phyloP scores from a whole-genome alignment of 495 filamentous ascomycete species.

The Mytilinidion resinicola region DNA sequence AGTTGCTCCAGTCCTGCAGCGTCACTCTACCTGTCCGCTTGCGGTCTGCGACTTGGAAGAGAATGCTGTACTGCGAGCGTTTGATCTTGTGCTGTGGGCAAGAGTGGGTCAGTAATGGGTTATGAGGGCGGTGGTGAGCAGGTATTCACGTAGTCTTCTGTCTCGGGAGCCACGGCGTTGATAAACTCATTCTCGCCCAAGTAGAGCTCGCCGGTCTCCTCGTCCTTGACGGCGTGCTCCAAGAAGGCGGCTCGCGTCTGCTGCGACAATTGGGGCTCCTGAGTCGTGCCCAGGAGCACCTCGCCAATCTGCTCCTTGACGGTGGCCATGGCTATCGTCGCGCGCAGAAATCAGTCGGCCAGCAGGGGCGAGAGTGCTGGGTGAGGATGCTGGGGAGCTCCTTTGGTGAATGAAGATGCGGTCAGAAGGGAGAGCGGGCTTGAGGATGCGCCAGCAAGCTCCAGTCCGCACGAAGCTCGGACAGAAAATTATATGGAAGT shows the following conservation, averaged over 20 bases:
- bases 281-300: constrained; percentile 34
- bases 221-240: constrained; percentile 68
- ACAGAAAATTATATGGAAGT: background rate
- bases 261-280: constrained; percentile 55
- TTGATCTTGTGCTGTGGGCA: constrained; percentile 83
- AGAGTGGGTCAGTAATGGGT: constrained; percentile 2
- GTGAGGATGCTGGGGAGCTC: background rate
- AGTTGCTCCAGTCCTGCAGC: constrained; percentile 81
- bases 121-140: constrained; percentile 6
- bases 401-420: background rate
- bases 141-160: constrained; percentile 79
- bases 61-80: constrained; percentile 85
- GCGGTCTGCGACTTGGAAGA: constrained; percentile 85
- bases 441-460: background rate
- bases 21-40: constrained; percentile 62
- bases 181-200: constrained; percentile 84
- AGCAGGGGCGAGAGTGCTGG: background rate
- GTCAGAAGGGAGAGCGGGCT: background rate
- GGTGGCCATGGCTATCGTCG: constrained; percentile 23
- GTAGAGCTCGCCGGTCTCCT: constrained; percentile 65
- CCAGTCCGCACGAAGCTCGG: background rate
- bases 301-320: constrained; percentile 35
- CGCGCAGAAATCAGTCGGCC: background rate
- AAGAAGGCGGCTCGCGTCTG: constrained; percentile 68
- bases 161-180: constrained; percentile 76